Base-by-base conservation (phyloP, 2,329 filamentous ascomycete species). In the Gyromitra esculenta region DNA sequence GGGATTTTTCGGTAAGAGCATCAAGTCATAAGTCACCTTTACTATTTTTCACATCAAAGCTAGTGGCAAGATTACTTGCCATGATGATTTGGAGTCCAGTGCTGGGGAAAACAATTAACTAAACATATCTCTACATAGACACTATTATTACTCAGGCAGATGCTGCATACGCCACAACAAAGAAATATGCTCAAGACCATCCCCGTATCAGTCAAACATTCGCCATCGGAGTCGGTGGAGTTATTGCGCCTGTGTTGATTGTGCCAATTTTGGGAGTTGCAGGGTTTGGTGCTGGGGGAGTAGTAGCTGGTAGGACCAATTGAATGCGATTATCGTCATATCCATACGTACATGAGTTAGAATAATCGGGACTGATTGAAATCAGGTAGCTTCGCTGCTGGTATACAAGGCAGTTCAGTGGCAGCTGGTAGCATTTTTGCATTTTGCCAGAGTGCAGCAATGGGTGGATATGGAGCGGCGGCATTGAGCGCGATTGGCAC, bases 391-490 rank as follows among this genome's bases (percentile, higher is more conserved):
- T 7, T 70, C 39, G 75, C 75, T 8, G 75, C 71, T 21, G 31
- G 64, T 9, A 21, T 59, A 3, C 71, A 77, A n/a, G 65, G 70
- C 7, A 54, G 71, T 7, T 64, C 65, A 13, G 65, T 71, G 15
- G 75, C 45, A 3, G 64, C 75, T 52, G 57, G 64, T 1, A 56
- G 72, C 43, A 0, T 66, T 18, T 75, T 77, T 48, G 75, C 75
- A 21, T 75, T 77, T 31, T 77, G 71, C 9, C 65, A 77, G 59
- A 75, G 75, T 18, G 71, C 71, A 13, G 64, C 71, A 1, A 69
- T 74, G 56, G 75, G 64, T 13, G 75, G 71, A 18, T 77, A 77
- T 41, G 75, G 70, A n/a, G 75, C 71, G 18, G 54, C 59, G n/a
- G 43, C 72, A 2, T 37, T 75, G 7, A 48, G 45, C 2, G 31